Conservation (phyloP, 495 filamentous ascomycete genomes). For the Neurospora sp. region DNA sequence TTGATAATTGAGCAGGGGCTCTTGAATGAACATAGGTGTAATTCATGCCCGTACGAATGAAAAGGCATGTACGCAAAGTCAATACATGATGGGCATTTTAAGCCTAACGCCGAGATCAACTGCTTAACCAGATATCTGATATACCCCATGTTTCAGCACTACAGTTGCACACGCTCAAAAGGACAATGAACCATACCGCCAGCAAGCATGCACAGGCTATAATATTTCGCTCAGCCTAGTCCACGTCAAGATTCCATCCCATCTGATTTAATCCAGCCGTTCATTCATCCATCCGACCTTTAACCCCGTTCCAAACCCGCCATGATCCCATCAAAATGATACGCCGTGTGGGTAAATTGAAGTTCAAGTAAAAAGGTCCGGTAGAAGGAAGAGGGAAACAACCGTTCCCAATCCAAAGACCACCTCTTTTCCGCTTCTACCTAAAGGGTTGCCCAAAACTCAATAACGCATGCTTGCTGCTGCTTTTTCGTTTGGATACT, state of each 20-base stretch:
- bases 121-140: neutral
- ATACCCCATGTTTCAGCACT: neutral
- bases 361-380: neutral
- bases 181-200: neutral
- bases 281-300: neutral
- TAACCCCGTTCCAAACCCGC: neutral
- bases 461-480: slow-evolving; percentile 2
- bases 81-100: neutral
- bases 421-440: neutral
- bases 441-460: neutral
- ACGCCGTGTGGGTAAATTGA: neutral
- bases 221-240: neutral
- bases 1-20: neutral
- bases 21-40: neutral
- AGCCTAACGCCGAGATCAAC: neutral
- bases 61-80: neutral
- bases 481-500: slow-evolving; percentile 3
- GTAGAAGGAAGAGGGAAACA: neutral
- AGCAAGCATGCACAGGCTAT: neutral
- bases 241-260: neutral
- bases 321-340: neutral
- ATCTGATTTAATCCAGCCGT: neutral
- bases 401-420: neutral
- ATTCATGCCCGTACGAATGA: neutral
- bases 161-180: neutral